Percentiles rank a stretch among this genome's conserved stretches.
Evolutionary conservation across 1,284 basidiomycete species (phyloP).

Genomic region (Ganoderma resinaceum): DNA sequence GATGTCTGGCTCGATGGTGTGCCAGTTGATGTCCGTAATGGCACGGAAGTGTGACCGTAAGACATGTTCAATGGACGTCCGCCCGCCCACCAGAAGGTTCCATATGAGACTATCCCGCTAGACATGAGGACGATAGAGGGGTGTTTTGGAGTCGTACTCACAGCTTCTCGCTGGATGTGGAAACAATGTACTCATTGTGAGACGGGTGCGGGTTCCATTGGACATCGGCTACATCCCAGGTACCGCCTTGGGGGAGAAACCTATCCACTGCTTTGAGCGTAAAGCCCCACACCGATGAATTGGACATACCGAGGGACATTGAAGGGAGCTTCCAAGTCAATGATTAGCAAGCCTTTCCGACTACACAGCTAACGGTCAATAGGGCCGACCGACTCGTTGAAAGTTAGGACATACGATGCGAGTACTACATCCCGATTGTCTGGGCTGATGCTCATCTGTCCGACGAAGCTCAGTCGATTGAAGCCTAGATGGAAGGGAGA

Average conservation of each 20-base stretch:
- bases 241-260: conserved; percentile 90
- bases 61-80: conserved; percentile 80
- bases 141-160: conserved; percentile 41
- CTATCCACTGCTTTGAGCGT: conserved; percentile 73
- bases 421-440: conserved; percentile 81
- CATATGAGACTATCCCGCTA: conserved; percentile 73
- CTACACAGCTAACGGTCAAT: conserved; percentile 43
- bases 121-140: neutral
- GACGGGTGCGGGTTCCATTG: conserved; percentile 96
- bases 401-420: conserved; percentile 64
- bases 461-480: neutral
- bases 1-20: conserved; percentile 80
- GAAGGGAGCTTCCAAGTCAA: conserved; percentile 90
- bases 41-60: conserved; percentile 90
- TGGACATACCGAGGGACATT: conserved; percentile 81
- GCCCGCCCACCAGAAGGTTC: conserved; percentile 83
- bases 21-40: conserved; percentile 97
- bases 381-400: neutral
- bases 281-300: conserved; percentile 43
- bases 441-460: conserved; percentile 84
- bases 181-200: conserved; percentile 90
- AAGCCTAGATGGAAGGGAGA: neutral
- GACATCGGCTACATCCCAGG: conserved; percentile 96
- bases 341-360: conserved; percentile 94
- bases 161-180: conserved; percentile 95